Evolutionary conservation across 441 rosid species (phyloP).

Genomic region (Jatropha multifida): DNA sequence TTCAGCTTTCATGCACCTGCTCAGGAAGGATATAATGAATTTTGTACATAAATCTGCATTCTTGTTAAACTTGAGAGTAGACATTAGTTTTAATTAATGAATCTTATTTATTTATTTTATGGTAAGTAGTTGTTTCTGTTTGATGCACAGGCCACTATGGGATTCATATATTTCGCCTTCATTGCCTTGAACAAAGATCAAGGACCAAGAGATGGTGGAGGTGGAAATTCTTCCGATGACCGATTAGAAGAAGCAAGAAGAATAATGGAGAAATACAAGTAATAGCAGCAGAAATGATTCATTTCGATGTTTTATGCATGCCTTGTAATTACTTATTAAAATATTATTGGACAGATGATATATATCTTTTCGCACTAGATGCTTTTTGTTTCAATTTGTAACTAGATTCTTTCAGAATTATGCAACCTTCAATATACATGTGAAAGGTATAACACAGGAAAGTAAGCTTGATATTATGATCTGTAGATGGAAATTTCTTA

Average conservation of each 20-base stretch:
- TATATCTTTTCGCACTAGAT: neutral
- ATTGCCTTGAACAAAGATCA: conserved; percentile 82
- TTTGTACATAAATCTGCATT: neutral
- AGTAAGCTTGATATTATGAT: no score
- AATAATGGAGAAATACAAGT: conserved; percentile 94
- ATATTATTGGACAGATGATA: neutral
- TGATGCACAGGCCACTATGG: conserved; percentile 78
- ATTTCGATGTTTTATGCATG: neutral
- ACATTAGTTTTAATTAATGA: neutral
- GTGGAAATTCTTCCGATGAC: conserved; percentile 47
- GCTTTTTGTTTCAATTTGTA: conserved; percentile 1
- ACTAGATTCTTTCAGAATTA: neutral
- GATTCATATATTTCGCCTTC: conserved; percentile 76
- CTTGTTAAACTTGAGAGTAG: neutral
- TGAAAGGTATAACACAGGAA: neutral
- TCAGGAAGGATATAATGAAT: neutral
- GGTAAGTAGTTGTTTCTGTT: conserved; percentile 13
- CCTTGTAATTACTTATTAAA: neutral
- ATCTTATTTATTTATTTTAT: neutral
- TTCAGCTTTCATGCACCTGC: neutral
- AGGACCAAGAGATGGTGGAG: conserved; percentile 44
- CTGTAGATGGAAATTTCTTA: no score
- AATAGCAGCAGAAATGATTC: conserved; percentile 5
- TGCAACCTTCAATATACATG: conserved; percentile 3
- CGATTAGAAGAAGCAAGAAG: conserved; percentile 85